Evolutionary conservation across 2,329 filamentous ascomycete species (phyloP), one percentile per base, ranked within the genome.

Genomic region (Plectosphaerella sp.): DNA sequence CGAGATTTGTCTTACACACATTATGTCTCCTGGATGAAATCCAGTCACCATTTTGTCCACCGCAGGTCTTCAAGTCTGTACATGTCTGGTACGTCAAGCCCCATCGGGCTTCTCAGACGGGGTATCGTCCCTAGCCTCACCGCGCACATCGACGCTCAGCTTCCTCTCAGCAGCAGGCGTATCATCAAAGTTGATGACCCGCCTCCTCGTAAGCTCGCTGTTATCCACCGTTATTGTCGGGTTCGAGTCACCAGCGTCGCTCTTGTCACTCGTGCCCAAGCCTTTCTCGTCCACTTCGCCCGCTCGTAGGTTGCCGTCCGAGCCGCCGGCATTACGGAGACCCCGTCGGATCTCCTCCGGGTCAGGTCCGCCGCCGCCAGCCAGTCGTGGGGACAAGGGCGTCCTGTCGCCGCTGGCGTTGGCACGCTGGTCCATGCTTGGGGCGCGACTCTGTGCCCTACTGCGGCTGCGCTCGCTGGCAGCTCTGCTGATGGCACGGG

Each of bases 401-500:
- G 41, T 43, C 8, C 41, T 43, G 41, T 43, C 41, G 41, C 41
- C 41, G 18, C 41, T 43, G 18, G 36, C 47, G n/a, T 15, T 18
- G 9, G 33, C 46, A 12, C 25, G 28, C 11, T 33, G n/a, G 33
- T 39, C 47, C 20, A 37, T 18, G 14, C 35, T 41, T 18, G 33
- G 47, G 5, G 47, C 47, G 8, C 47, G 35, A 20, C 35, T 41
- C 6, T 37, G 35, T 1, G 47, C 47, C n/a, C 47, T 35, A 35
- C 47, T 48, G 18, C 47, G 20, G 6, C 20, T 41, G 4, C 47
- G 47, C 47, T 48, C 47, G 20, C 47, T 48, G 47, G 47, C 47
- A 3, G 47, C 47, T 12, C 33, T 35, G 36, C 47, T 48, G 33
- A 48, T 35, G 47, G 47, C 47, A 9, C 47, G 20, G 18, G 47